These are phyloP conservation scores for Microbotryum intermedium DNA, from an alignment of 1,284 basidiomycete species.

Conservation along the genomic window DNA sequence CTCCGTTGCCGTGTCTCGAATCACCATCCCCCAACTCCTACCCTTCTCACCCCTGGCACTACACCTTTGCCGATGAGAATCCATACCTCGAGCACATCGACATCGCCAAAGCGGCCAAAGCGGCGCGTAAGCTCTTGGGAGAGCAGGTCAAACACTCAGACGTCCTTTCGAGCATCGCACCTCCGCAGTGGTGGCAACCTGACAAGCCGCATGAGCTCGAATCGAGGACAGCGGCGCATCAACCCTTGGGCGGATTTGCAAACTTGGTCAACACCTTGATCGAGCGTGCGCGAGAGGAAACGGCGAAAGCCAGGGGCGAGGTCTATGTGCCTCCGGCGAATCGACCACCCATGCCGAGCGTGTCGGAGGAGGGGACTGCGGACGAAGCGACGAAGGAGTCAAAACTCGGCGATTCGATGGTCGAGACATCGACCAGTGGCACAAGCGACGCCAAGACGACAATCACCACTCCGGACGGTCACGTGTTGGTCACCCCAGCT, in stretches of 20 bases:
- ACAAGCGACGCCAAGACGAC: too few species aligned
- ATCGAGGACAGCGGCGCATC: conserved; percentile 5
- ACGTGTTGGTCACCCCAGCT: too few species aligned
- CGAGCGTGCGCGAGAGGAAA: conserved; percentile 26
- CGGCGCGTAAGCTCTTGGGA: conserved; percentile 41
- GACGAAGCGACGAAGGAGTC: too few species aligned
- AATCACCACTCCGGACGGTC: too few species aligned
- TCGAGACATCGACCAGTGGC: too few species aligned
- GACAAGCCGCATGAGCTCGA: conserved; percentile 9
- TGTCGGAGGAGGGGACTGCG: too few species aligned
- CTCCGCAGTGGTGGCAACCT: conserved; percentile 29
- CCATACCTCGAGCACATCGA: conserved; percentile 44
- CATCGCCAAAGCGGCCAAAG: conserved; percentile 45
- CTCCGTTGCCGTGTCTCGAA: conserved; percentile 51
- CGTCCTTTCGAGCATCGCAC: background rate
- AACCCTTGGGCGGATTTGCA: conserved; percentile 15
- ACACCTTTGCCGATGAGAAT: conserved; percentile 30
- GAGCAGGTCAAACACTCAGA: conserved; percentile 36
- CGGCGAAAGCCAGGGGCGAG: background rate
- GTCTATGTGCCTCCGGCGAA: too few species aligned
- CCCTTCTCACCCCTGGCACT: conserved; percentile 34
- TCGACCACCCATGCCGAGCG: too few species aligned
- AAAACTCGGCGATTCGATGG: too few species aligned
- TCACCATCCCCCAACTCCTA: conserved; percentile 34
- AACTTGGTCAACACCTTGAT: conserved; percentile 21